Conservation (phyloP, 148 eudicot genomes). For the Agrostemma githago region DNA sequence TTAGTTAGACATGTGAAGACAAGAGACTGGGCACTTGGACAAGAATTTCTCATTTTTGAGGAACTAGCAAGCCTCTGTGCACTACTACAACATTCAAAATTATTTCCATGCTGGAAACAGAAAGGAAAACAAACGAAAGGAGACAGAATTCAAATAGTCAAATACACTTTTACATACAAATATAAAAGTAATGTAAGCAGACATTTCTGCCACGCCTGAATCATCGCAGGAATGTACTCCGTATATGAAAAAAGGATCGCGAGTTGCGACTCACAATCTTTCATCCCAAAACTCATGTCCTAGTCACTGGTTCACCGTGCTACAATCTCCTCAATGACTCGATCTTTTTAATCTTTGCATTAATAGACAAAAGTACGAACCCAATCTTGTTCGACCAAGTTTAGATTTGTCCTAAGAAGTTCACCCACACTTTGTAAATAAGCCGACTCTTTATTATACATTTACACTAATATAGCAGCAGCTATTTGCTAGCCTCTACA, state of each 20-base stretch:
- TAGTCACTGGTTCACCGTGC: too few relatives aligned
- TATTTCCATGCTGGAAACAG: neutral
- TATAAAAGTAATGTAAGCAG: neutral
- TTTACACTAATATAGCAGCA: neutral
- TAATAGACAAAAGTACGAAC: neutral
- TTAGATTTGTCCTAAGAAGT: neutral
- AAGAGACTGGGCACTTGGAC: neutral
- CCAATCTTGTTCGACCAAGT: neutral
- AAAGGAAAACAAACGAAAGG: neutral
- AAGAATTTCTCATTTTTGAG: neutral
- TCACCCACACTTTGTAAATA: neutral
- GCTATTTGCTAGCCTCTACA: conserved; percentile 5
- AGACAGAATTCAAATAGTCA: neutral
- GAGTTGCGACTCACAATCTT: too few relatives aligned
- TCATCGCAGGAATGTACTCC: neutral
- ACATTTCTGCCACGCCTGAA: conserved; percentile 1
- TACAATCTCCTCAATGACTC: too few relatives aligned
- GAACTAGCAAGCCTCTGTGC: neutral
- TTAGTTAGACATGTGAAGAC: neutral
- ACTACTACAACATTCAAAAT: neutral
- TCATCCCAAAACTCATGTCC: too few relatives aligned
- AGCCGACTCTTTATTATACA: neutral
- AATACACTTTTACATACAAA: neutral
- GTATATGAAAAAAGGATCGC: too few relatives aligned
- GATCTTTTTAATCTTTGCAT: neutral